phyloP scores from a whole-genome alignment of 495 filamentous ascomycete species.

The Penicillium herquei region DNA sequence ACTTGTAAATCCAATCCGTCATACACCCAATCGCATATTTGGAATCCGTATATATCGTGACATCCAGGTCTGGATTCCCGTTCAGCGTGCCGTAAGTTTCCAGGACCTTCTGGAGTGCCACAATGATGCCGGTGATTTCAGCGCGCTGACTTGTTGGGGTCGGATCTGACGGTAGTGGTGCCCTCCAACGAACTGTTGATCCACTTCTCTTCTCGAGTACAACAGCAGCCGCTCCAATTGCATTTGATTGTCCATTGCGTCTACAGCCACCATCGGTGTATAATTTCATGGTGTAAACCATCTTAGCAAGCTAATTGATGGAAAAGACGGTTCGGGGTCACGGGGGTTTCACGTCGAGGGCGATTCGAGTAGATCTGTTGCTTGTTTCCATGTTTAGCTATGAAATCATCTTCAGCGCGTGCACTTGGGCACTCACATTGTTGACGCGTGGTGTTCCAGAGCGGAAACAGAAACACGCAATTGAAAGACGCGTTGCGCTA shows the following conservation, averaged over 20 bases:
- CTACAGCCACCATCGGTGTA: constrained; percentile 40
- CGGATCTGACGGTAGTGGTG: constrained; percentile 5
- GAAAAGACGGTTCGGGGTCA: too few species aligned
- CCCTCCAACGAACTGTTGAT: background rate
- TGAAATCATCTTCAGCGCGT: too few species aligned
- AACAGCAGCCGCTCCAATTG: constrained; percentile 30
- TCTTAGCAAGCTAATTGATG: constrained; percentile 7
- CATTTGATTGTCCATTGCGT: constrained; percentile 29
- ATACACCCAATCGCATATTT: background rate
- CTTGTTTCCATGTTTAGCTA: too few species aligned
- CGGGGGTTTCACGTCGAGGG: too few species aligned
- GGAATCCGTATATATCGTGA: background rate
- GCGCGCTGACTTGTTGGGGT: constrained; percentile 38
- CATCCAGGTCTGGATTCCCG: background rate
- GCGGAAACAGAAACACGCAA: too few species aligned
- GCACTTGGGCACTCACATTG: too few species aligned
- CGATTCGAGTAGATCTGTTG: too few species aligned
- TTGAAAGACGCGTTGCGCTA: too few species aligned
- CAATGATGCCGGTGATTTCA: constrained; percentile 36
- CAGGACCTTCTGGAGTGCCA: constrained; percentile 34
- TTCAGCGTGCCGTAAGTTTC: background rate
- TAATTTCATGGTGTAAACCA: constrained; percentile 42
- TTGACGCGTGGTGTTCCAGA: too few species aligned
- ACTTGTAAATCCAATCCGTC: background rate
- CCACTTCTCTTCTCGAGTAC: too few species aligned